Percentiles rank a stretch among this genome's conserved stretches.
phyloP scores from a whole-genome alignment of 148 eudicot genomes.

The Amaranthus hypochondriacus region DNA sequence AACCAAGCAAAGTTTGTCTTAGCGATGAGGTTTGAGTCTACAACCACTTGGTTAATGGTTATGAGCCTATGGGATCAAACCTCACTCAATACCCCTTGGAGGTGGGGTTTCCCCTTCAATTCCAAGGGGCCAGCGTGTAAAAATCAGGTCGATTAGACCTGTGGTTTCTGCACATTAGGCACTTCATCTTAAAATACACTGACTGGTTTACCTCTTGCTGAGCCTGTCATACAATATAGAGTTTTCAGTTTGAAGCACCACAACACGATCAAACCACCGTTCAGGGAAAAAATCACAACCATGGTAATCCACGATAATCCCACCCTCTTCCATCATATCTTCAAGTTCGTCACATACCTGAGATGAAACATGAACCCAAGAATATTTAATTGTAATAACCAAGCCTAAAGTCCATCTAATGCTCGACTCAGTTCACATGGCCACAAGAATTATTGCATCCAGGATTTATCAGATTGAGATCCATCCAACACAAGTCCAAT shows the following conservation, averaged over 20 bases:
- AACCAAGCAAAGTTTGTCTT: too few species aligned
- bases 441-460: background rate
- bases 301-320: constrained; percentile 84
- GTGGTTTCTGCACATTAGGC: too few species aligned
- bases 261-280: constrained; percentile 87
- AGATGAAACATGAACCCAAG: background rate
- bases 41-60: too few species aligned
- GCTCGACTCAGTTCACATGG: background rate
- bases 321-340: constrained; percentile 83
- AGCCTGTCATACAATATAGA: constrained; percentile 83
- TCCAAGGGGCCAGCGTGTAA: too few species aligned
- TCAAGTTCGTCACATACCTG: constrained; percentile 98
- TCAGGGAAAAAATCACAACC: constrained; percentile 98
- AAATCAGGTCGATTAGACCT: too few species aligned
- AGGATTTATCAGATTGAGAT: background rate
- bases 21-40: too few species aligned
- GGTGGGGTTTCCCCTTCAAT: too few species aligned
- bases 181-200: background rate
- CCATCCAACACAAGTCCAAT: background rate
- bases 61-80: too few species aligned
- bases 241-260: constrained; percentile 88
- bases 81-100: too few species aligned
- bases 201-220: constrained; percentile 48
- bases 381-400: background rate
- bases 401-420: background rate